phyloP scores from a whole-genome alignment of 108 stramenopile genomes.

The Thalassiosira profunda region DNA sequence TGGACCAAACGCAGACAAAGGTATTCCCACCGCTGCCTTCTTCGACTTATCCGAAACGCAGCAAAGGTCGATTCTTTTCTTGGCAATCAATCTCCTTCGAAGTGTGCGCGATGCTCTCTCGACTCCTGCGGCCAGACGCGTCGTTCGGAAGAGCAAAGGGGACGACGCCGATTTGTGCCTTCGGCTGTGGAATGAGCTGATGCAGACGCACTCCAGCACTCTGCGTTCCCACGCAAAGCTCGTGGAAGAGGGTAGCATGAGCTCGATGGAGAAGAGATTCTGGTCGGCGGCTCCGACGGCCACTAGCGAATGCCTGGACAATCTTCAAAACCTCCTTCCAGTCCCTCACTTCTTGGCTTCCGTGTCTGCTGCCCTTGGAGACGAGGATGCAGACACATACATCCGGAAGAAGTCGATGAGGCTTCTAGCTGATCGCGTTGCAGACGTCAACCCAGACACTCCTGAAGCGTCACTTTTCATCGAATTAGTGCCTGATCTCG shows the following conservation, averaged over 20 bases:
- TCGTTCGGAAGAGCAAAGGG: conserved; percentile 49
- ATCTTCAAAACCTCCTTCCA: conserved; percentile 68
- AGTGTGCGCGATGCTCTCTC: conserved; percentile 42
- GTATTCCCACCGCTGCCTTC: conserved; percentile 16
- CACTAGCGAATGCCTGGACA: conserved; percentile 54
- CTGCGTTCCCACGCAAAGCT: conserved; percentile 34
- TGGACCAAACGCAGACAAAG: conserved; percentile 15
- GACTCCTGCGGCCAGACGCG: conserved; percentile 32
- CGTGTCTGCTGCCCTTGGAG: conserved; percentile 64
- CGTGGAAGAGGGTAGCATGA: conserved; percentile 3
- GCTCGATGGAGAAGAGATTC: conserved; percentile 40
- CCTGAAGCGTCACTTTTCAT: conserved; percentile 76
- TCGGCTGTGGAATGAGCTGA: conserved; percentile 75
- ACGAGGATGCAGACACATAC: conserved; percentile 53
- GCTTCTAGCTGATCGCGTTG: conserved; percentile 68
- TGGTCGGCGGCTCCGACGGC: conserved; percentile 55
- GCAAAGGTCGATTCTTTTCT: conserved; percentile 39
- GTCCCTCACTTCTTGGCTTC: conserved; percentile 84
- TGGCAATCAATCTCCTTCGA: conserved; percentile 32
- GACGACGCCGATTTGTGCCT: conserved; percentile 54
- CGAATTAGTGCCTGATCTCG: conserved; percentile 75
- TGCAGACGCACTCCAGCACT: conserved; percentile 58
- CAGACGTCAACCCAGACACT: conserved; percentile 46
- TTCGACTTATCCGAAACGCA: conserved; percentile 23
- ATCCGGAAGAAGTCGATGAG: conserved; percentile 66